Base-by-base conservation (phyloP, 352 stramenopile genomes). In the Detonula confervacea region DNA sequence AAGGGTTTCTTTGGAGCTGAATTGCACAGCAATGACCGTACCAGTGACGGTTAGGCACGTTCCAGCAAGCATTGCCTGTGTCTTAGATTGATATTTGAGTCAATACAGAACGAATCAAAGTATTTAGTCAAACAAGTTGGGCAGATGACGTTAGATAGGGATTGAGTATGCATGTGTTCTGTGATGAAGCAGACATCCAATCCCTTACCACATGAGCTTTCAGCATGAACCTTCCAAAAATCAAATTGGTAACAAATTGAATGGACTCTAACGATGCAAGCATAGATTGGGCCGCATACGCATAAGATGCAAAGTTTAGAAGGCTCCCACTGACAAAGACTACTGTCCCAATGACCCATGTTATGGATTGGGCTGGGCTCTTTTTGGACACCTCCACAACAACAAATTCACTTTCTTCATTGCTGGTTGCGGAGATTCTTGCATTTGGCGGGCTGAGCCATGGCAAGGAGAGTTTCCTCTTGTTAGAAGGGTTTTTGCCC, bases 171-270 rank as follows among this genome's bases (percentile, higher is more conserved):
- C n/a, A n/a, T n/a, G n/a, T n/a, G n/a, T n/a, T n/a, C n/a, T n/a
- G n/a, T n/a, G n/a, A n/a, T n/a, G n/a, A n/a, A n/a, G n/a, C n/a
- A n/a, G n/a, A n/a, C n/a, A n/a, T n/a, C n/a, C n/a, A n/a, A 51
- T 20, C 30, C 25, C 24, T 4, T 29, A 37, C 51, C 24, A 22
- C 42, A 51, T n/a, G 42, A 51, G 42, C 42, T 18, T 18, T 18
- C 11, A 87, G 60, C 37, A 89, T 39, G 24, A 89, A 68, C 29
- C 77, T 84, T 37, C 81, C 81, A 68, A 88, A 88, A 12, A 88
- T n/a, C 12, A 89, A 57, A 55, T 89, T 89, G 0, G 77, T 89
- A 24, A 89, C 82, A 33, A 89, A 89, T 55, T 89, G 82, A 24
- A 89, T 61, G 29, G 62, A 77, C 56, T 89, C 82, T 5, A 89